Base-by-base conservation (phyloP, 2,329 filamentous ascomycete species). In the Sporothrix dimorphospora region DNA sequence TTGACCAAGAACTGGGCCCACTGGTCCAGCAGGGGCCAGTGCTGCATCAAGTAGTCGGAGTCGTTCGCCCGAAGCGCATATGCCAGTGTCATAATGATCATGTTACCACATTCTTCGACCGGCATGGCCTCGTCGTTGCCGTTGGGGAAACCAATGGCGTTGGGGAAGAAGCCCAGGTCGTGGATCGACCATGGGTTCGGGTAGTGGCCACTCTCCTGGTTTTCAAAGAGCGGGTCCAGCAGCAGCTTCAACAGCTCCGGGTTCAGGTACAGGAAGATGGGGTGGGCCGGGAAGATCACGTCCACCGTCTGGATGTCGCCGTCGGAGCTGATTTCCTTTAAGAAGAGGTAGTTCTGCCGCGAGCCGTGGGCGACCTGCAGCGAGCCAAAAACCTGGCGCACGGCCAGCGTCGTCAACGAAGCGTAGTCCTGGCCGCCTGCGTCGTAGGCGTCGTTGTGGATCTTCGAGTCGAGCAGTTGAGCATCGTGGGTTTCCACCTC, bases 291-390 rank as follows among this genome's bases (percentile, higher is more conserved):
- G 82, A 93, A 95, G 75, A 96, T 94, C 57, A 96, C 92, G 81
- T 94, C 92, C 21, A 97, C 93, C 0, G 94, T 97, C 79, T 97
- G 92, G 75, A 90, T 90, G 77, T 97, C 95, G 51, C 94, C 93
- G 78, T 97, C 91, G 3, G 92, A 95, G 74, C 91, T 94, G 77
- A 97, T 97, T 79, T 97, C 94, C 79, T 97, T 97, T 70, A 97
- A 82, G 82, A 97, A 97, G 16, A 97, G 81, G 70, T 94, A 87
- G 0, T 91, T 90, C 72, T 91, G 86, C 0, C 90, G 84, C 3
- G 88, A 83, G 16, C 92, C 92, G 70, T 92, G 89, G 9, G 90
- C 88, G 78, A 94, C 92, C 75, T 90, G 90, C 1, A 92, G 90
- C 0, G 89, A 92, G 16, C 91, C 94, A 81, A 97, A 90, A 0